These are phyloP conservation scores for Cercospora sesami DNA, from an alignment of 2,329 filamentous ascomycete genomes.

Conservation along the genomic window DNA sequence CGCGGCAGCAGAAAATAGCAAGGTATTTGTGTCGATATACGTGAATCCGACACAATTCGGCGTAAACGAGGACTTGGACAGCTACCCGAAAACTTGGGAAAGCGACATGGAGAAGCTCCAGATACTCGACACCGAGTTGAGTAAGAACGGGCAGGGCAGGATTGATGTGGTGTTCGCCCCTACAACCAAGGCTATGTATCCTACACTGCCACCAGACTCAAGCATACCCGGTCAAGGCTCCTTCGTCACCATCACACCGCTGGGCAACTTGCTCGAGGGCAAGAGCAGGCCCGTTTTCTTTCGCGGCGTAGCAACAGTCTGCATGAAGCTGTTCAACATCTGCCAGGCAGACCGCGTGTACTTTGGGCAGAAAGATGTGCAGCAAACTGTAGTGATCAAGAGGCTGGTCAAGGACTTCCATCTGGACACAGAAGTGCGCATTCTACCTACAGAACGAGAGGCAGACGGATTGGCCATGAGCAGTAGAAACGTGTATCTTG, in stretches of 20 bases:
- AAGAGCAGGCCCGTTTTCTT: slow-evolving; percentile 90
- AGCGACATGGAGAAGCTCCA: slow-evolving; percentile 68
- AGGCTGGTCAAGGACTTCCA: slow-evolving; percentile 87
- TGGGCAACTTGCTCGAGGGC: slow-evolving; percentile 80
- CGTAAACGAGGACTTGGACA: slow-evolving; percentile 78
- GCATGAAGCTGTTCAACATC: slow-evolving; percentile 90
- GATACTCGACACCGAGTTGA: slow-evolving; percentile 70
- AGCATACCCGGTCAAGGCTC: slow-evolving; percentile 75
- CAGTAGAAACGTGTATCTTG: slow-evolving; percentile 91
- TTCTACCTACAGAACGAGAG: slow-evolving; percentile 75
- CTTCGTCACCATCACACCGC: slow-evolving; percentile 87
- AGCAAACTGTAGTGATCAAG: slow-evolving; percentile 88
- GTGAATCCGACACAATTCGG: slow-evolving; percentile 98
- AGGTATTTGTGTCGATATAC: slow-evolving; percentile 88
- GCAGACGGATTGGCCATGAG: slow-evolving; percentile 83
- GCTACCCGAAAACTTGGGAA: slow-evolving; percentile 89
- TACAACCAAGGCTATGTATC: slow-evolving; percentile 81
- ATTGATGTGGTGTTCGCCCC: slow-evolving; percentile 86
- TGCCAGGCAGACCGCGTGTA: slow-evolving; percentile 76
- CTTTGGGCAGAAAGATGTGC: slow-evolving; percentile 97
- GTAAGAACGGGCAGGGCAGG: slow-evolving; percentile 56
- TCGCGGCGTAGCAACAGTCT: slow-evolving; percentile 91
- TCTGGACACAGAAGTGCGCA: slow-evolving; percentile 69
- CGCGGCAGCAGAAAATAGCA: slow-evolving; percentile 79
- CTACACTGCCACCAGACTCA: slow-evolving; percentile 71